Percentiles rank a stretch among this genome's conserved stretches.
phyloP scores from a whole-genome alignment of 306 rosid species.

The Cucurbita moschata region DNA sequence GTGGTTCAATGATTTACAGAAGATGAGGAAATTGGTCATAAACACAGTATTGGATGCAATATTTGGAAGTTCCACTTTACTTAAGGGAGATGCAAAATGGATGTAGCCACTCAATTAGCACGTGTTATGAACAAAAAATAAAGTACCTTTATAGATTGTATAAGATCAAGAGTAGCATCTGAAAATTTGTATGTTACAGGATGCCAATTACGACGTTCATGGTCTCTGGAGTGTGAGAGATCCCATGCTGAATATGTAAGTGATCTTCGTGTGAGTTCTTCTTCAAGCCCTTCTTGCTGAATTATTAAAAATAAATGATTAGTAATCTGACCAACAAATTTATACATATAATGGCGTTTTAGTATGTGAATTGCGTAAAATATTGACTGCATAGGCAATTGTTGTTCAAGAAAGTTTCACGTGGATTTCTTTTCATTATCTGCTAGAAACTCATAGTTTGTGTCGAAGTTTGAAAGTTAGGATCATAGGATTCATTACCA shows the following conservation, averaged over 20 bases:
- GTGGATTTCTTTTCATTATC: background rate
- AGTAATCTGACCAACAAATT: background rate
- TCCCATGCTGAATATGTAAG: conserved; percentile 83
- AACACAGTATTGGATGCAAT: background rate
- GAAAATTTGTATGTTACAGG: conserved; percentile 85
- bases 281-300: conserved; percentile 77
- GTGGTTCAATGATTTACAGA: background rate
- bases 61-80: background rate
- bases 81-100: background rate
- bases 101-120: background rate
- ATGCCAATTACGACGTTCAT: conserved; percentile 91
- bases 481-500: background rate
- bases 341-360: background rate
- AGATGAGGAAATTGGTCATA: background rate
- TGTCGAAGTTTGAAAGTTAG: background rate
- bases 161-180: conserved; percentile 74
- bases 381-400: background rate
- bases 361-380: background rate
- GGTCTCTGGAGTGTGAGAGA: conserved; percentile 53
- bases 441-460: background rate
- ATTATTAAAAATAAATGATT: conserved; percentile 14
- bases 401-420: background rate
- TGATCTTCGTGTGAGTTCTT: conserved; percentile 71
- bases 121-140: background rate
- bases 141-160: conserved; percentile 65